Percentiles rank a stretch among this genome's conserved stretches.
Conservation (phyloP, 371 early-diverging fungal genomes). For the Saksenaea oblongispora region DNA sequence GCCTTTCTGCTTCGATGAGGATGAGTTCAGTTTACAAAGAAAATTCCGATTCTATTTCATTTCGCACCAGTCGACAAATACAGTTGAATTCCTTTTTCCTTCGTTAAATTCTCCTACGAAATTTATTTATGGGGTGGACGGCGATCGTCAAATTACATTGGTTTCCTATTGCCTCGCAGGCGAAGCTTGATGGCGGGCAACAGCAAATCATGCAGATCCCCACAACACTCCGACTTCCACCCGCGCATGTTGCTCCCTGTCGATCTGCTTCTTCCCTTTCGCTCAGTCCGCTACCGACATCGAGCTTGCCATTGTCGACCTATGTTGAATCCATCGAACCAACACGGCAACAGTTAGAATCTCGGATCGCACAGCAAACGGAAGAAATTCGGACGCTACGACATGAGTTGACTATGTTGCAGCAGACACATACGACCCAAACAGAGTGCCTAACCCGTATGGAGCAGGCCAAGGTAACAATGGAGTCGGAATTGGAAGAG, state of each 20-base stretch:
- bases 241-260: background rate
- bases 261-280: background rate
- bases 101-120: background rate
- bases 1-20: too few relatives aligned
- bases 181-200: background rate
- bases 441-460: background rate
- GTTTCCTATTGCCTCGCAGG: background rate
- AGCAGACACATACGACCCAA: background rate
- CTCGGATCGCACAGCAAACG: background rate
- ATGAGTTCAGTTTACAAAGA: too few relatives aligned
- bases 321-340: background rate
- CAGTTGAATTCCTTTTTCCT: background rate
- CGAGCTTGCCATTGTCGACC: background rate
- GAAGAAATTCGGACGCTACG: background rate
- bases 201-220: background rate
- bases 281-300: background rate
- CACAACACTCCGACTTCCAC: background rate
- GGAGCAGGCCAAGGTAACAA: conserved; percentile 11
- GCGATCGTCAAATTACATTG: background rate
- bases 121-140: background rate
- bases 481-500: conserved; percentile 87
- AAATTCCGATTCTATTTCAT: conserved; percentile 3
- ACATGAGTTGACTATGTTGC: background rate
- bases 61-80: background rate
- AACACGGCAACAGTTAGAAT: background rate